These are phyloP conservation scores for Cocos nucifera DNA, from an alignment of 176 grass and related monocot genomes.

Conservation along the genomic window DNA sequence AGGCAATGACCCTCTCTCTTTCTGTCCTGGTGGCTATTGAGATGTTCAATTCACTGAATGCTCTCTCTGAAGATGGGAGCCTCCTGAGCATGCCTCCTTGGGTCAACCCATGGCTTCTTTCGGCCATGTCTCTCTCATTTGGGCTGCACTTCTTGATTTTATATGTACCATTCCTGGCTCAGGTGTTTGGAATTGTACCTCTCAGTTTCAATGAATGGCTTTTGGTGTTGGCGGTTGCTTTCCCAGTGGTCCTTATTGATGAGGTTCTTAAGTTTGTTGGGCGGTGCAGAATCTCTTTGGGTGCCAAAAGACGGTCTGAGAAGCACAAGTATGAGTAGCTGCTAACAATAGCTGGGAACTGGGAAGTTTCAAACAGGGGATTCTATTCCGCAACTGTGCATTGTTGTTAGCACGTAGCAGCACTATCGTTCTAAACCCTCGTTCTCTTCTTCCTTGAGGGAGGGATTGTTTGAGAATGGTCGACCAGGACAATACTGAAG, in stretches of 20 bases:
- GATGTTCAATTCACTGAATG: constrained; percentile 99
- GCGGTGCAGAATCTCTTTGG: constrained; percentile 31
- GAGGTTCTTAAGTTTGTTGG: constrained; percentile 86
- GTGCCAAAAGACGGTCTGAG: constrained; percentile 20
- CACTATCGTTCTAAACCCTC: too few relatives aligned
- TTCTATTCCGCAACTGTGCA: too few relatives aligned
- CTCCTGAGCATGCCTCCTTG: constrained; percentile 89
- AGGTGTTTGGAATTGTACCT: constrained; percentile 82
- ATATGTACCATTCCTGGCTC: constrained; percentile 79
- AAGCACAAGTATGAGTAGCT: constrained; percentile 69
- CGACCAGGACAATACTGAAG: too few relatives aligned
- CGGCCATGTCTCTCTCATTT: constrained; percentile 91
- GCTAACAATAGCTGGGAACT: too few relatives aligned
- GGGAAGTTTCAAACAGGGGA: too few relatives aligned
- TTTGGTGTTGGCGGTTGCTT: constrained; percentile 65
- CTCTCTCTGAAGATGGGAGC: constrained; percentile 83
- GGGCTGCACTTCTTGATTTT: constrained; percentile 86
- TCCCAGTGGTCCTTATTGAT: constrained; percentile 76
- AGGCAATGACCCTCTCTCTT: constrained; percentile 82
- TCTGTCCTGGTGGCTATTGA: constrained; percentile 96
- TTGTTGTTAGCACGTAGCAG: too few relatives aligned
- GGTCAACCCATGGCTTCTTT: constrained; percentile 93
- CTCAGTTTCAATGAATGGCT: constrained; percentile 93
- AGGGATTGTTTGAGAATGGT: too few relatives aligned
- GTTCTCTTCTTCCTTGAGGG: too few relatives aligned